phyloP scores from a whole-genome alignment of 495 filamentous ascomycete genomes.

The Lindgomyces ingoldianus region DNA sequence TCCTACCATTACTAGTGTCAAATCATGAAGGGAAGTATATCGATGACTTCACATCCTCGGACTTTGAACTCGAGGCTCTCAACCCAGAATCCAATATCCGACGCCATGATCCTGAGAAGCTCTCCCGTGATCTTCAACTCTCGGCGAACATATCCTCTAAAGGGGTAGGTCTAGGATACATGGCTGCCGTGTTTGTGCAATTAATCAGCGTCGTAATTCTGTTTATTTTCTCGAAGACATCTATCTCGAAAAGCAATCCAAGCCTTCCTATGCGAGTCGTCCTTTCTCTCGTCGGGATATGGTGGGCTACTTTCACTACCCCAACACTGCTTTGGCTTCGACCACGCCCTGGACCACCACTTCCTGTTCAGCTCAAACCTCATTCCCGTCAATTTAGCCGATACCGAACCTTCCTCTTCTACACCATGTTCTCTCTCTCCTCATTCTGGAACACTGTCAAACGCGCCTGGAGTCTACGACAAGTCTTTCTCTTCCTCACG shows the following conservation, averaged over 20 bases:
- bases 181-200: constrained; percentile 78
- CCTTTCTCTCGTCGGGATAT: constrained; percentile 82
- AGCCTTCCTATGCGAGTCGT: constrained; percentile 59
- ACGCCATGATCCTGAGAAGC: constrained; percentile 28
- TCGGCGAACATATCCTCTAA: constrained; percentile 85
- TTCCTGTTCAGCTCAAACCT: constrained; percentile 45
- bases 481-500: constrained; percentile 77
- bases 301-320: constrained; percentile 93
- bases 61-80: constrained; percentile 26
- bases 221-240: constrained; percentile 33
- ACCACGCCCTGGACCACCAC: constrained; percentile 81
- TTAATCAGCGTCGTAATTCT: constrained; percentile 69
- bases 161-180: constrained; percentile 89
- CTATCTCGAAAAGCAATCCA: constrained; percentile 12
- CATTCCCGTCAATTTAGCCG: not conserved
- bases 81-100: constrained; percentile 27
- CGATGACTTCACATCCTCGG: not conserved
- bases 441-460: constrained; percentile 78
- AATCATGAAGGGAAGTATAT: constrained; percentile 36
- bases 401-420: constrained; percentile 49
- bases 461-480: constrained; percentile 74
- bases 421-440: constrained; percentile 76
- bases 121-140: constrained; percentile 67
- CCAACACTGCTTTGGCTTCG: constrained; percentile 90
- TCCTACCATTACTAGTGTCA: constrained; percentile 53